These are phyloP conservation scores for Sanghuangporus sanghuang DNA, from an alignment of 1,284 basidiomycete species.

Conservation along the genomic window DNA sequence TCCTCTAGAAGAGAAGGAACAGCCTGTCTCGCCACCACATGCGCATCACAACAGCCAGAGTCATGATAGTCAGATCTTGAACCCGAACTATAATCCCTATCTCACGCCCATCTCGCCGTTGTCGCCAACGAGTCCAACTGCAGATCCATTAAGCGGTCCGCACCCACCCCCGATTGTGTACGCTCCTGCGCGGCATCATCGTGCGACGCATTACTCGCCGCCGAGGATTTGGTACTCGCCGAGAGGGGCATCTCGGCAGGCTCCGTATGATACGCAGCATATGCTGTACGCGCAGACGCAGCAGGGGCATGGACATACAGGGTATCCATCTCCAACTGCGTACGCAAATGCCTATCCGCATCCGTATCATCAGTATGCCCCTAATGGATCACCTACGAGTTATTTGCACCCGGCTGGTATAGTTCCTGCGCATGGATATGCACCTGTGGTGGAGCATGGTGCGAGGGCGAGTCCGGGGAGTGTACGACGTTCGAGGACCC, in stretches of 20 bases:
- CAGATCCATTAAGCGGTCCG: neutral
- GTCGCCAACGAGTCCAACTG: neutral
- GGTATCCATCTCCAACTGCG: neutral
- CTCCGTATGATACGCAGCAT: neutral
- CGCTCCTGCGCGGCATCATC: conserved; percentile 40
- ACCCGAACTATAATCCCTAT: neutral
- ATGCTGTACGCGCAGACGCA: neutral
- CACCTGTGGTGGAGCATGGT: neutral
- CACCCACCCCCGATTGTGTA: conserved; percentile 47
- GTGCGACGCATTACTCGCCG: conserved; percentile 40
- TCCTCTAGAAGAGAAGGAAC: neutral
- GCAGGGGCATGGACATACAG: conserved; percentile 35
- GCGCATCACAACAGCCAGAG: neutral
- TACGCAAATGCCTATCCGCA: neutral
- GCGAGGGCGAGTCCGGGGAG: neutral
- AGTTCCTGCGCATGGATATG: neutral
- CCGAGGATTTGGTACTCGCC: conserved; percentile 41
- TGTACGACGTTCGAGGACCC: conserved; percentile 6
- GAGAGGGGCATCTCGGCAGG: conserved; percentile 28
- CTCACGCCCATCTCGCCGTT: conserved; percentile 2
- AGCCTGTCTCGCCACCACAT: neutral
- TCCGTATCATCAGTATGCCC: conserved; percentile 30
- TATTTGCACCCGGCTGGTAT: neutral
- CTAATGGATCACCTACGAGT: conserved; percentile 19
- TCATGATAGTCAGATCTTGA: neutral